Evolutionary conservation across 2,329 filamentous ascomycete species (phyloP), one percentile per base, ranked within the genome.

Genomic region (Diplocarpon rosae): DNA sequence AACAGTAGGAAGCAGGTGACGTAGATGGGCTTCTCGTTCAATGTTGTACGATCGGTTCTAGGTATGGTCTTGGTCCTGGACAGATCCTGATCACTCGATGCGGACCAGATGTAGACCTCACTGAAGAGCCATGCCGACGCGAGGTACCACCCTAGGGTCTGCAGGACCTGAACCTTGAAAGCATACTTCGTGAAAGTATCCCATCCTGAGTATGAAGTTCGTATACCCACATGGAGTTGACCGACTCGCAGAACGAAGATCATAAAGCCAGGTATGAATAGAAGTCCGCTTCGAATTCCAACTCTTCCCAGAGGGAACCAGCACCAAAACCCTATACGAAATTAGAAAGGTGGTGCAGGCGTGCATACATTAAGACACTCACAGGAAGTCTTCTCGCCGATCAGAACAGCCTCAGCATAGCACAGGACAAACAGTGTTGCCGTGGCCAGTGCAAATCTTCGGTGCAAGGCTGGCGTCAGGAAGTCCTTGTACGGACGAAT

Each of bases 21-120:
- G 60, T 88, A 92, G 20, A 96, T 73, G 1, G 87, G 82, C 52
- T 84, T 77, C 68, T 96, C 90, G 61, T 96, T 96, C 47, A 95
- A 66, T 42, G 78, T 73, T 15, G 83, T 73, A 30, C 88, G 75
- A 61, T 92, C 85, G 53, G 73, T 80, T 49, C 69, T 79, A 63
- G 76, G 78, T 49, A 73, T 76, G 53, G 78, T 73, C 43, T 82
- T 83, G 53, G 94, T 78, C 75, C 83, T 85, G 51, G 75, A 73
- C 43, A 95, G 69, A 49, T 80, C 78, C 42, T 75, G 72, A 32
- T 66, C 65, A 14, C 68, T 66, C 16, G 78, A 67, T 41, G 75
- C 70, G 3, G 82, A 83, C 74, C 80, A 87, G 16, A 93, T 76
- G 60, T 87, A 95, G 31, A 90, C 71, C 58, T 89, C 80, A 58